Evolutionary conservation across 371 early-diverging fungal species (phyloP), one percentile per base, ranked within the genome.

Genomic region (Mortierella sp.): DNA sequence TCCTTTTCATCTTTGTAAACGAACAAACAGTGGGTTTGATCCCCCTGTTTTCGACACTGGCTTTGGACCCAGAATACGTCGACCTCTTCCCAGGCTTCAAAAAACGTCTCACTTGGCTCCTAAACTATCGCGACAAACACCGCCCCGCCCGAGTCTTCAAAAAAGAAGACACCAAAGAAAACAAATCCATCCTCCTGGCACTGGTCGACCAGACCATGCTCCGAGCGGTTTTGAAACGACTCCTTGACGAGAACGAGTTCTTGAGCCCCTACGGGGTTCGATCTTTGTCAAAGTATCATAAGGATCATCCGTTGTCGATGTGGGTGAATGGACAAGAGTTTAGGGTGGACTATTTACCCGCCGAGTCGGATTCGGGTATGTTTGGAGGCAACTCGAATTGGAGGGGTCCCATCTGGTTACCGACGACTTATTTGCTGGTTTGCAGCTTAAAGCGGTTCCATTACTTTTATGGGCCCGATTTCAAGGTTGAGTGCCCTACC

Each of bases 231-330:
- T 64, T 90, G 26, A 55, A 69, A 26, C 83, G 86, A 19, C 70
- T 90, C 76, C 80, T 90, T 28, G 89, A 89, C 57, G 88, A 88
- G 73, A 82, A 83, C 72, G 90, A 90, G 81, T 90, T 90, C 79
- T 59, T 90, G 28, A 75, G 76, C 5, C 88, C 88, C 28, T 89
- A 80, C 59, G 90, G 90, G 0, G 85, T 90, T 59, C 86, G 90
- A 13, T 84, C 87, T 26, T 54, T 86, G 19, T 87, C 89, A 16
- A 85, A 85, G 46, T 87, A 74, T 72, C 90, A 89, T 71, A 64
- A 88, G 51, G 75, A 85, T 5, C 73, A 89, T n/a, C 90, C 90
- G 0, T 75, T 89, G 50, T 50, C 72, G 2, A 89, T 83, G 82
- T 86, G 85, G 85, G 82, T 86, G 70, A 79, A 86, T 48, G 73